Evolutionary conservation across 257 asterid genomes (phyloP).

Genomic region (Cordia subcordata): DNA sequence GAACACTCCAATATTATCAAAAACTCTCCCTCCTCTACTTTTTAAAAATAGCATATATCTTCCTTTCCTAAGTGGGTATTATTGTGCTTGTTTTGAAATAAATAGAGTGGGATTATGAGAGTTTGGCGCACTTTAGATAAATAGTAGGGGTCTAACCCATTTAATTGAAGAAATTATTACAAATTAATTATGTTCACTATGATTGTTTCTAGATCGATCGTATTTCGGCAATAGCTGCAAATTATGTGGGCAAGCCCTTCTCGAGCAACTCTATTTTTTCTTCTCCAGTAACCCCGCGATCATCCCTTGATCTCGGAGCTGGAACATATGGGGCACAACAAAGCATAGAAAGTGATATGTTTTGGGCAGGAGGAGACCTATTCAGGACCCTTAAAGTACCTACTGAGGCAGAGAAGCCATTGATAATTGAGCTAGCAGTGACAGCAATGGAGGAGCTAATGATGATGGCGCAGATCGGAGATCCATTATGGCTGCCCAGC

Average conservation of each 20-base stretch:
- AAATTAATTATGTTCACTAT: not conserved
- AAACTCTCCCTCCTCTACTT: no score
- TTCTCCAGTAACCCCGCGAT: not conserved
- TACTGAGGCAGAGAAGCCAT: slow-evolving; percentile 12
- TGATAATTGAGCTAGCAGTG: slow-evolving; percentile 19
- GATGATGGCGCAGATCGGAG: slow-evolving; percentile 21
- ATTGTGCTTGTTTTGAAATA: no score
- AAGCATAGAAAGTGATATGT: not conserved
- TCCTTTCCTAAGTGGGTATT: no score
- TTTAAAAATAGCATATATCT: no score
- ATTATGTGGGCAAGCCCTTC: slow-evolving; percentile 1
- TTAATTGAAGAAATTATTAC: not conserved
- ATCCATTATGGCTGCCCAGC: slow-evolving; percentile 43
- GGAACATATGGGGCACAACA: not conserved
- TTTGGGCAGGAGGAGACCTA: not conserved
- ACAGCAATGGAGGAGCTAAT: slow-evolving; percentile 45
- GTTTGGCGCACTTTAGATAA: no score
- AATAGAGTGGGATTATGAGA: no score
- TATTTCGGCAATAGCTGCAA: not conserved
- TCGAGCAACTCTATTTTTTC: not conserved
- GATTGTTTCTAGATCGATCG: slow-evolving; percentile 10
- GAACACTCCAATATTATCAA: no score
- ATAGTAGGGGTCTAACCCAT: no score
- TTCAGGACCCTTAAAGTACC: not conserved
- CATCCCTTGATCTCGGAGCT: not conserved